Conservation (phyloP, 2,329 filamentous ascomycete genomes). For the Ophiocordyceps sinensis region DNA sequence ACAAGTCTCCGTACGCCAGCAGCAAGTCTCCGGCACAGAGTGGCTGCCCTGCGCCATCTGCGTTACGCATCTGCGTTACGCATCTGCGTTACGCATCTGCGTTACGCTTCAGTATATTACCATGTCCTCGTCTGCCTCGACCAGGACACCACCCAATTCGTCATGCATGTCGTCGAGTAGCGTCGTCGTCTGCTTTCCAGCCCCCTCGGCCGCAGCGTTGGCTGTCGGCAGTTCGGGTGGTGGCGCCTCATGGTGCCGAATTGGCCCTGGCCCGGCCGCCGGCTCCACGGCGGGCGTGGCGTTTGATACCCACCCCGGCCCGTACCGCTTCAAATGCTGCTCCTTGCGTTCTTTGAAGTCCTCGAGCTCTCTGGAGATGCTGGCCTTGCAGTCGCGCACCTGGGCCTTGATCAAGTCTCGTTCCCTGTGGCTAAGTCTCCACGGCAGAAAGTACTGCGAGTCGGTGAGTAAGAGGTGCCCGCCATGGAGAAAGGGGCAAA, state of each 20-base stretch:
- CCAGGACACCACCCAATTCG: slow-evolving; percentile 61
- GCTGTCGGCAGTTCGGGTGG: slow-evolving; percentile 1
- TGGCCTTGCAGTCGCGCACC: slow-evolving; percentile 46
- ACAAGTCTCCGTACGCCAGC: too few species aligned
- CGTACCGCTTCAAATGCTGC: slow-evolving; percentile 17
- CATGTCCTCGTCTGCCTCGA: slow-evolving; percentile 77
- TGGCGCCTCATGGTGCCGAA: neutral
- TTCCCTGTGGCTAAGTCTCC: slow-evolving; percentile 56
- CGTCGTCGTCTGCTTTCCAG: neutral
- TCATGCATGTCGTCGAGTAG: slow-evolving; percentile 41
- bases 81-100: too few species aligned
- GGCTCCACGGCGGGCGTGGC: slow-evolving; percentile 17
- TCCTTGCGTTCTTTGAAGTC: slow-evolving; percentile 42
- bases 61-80: too few species aligned
- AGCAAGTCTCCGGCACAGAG: too few species aligned
- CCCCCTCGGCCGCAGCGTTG: neutral
- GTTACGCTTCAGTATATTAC: too few species aligned
- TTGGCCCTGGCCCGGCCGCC: slow-evolving; percentile 5
- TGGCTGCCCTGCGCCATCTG: too few species aligned
- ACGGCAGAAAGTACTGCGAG: slow-evolving; percentile 69
- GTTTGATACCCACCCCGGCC: slow-evolving; percentile 6
- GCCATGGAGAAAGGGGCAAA: neutral
- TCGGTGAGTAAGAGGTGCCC: neutral
- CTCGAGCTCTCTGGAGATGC: slow-evolving; percentile 48
- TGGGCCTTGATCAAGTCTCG: slow-evolving; percentile 59